Base-by-base conservation (phyloP, 192 early-diverging fungal genomes). In the Rhizoclosmatium sp. region DNA sequence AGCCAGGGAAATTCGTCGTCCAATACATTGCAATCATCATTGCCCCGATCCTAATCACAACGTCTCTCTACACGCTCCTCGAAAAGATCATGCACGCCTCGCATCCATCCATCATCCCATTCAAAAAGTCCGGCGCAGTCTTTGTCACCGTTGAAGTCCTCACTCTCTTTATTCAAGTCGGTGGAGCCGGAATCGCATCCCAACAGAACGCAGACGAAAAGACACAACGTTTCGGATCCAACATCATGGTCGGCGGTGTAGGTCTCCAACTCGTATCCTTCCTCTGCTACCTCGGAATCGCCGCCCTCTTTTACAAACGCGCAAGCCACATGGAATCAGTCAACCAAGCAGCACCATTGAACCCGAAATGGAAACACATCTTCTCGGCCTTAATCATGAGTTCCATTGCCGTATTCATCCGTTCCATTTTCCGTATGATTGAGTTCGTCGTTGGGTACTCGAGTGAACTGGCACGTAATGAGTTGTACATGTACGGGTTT, bases 21-120 rank as follows among this genome's bases (percentile, higher is more conserved):
- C 78, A 74, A 23, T 41, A 75, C 12, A 70, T n/a, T 31, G 44
- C 75, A 19, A 80, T 80, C 62, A 66, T 82, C 62, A 70, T 82
- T 4, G 68, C 78, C 4, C 81, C 81, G 46, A 68, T 82, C 19
- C 72, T 82, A n/a, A 59, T 82, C 42, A 78, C 81, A 16, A 78
- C 81, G 12, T 45, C 76, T n/a, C 46, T 42, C 39, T 82, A 82
- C 61, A 54, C 81, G 16, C 31, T 82, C 23, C 59, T 82, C 10
- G 67, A 69, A 42, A 69, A 69, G 47, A 47, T 69, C 47, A 54
- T 60, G 31, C 68, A 78, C 44, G 47, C 16, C 19, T 41, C n/a
- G 14, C 56, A 71, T 69, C 31, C 78, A 0, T 3, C 51, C 46
- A 59, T 44, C 77, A 80, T 58, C 1, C 58, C 69, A 3, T 9